Conservation (phyloP, 106 monocot species). For the Acorus calamus region DNA sequence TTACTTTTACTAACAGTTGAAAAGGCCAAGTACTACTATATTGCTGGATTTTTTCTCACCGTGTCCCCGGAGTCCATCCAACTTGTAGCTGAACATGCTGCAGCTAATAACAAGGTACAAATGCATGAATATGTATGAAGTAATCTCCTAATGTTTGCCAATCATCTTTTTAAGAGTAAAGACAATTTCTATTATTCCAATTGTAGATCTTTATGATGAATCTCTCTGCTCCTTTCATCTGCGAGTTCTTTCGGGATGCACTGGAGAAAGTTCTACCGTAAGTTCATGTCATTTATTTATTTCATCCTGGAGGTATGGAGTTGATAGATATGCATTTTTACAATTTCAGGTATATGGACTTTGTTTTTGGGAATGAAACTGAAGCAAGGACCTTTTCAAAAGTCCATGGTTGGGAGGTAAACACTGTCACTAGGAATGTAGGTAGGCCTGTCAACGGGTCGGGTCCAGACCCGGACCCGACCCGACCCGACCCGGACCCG, state of each 20-base stretch:
- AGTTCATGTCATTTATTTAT: conserved; percentile 12
- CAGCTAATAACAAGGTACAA: conserved; percentile 72
- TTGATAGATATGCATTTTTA: too few species aligned
- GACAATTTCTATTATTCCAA: neutral
- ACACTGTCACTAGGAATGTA: too few species aligned
- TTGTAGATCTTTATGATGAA: conserved; percentile 72
- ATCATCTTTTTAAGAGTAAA: neutral
- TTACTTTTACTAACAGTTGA: conserved; percentile 47
- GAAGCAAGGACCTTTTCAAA: conserved; percentile 78
- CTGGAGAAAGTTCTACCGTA: conserved; percentile 83
- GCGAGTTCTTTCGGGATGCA: conserved; percentile 74
- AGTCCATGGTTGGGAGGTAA: conserved; percentile 88
- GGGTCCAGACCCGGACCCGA: too few species aligned
- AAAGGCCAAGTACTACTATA: conserved; percentile 91
- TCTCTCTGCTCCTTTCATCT: conserved; percentile 94
- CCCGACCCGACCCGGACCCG: too few species aligned
- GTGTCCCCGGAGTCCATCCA: conserved; percentile 91
- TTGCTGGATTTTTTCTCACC: conserved; percentile 97
- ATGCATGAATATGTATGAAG: neutral
- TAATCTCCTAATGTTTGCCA: neutral
- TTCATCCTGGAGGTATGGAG: too few species aligned
- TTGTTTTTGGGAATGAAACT: conserved; percentile 94
- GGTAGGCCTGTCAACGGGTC: too few species aligned
- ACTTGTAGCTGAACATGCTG: conserved; percentile 92
- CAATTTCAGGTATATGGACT: conserved; percentile 53